Conservation (phyloP, 2,329 filamentous ascomycete species). For the Aureobasidium mangrovei region DNA sequence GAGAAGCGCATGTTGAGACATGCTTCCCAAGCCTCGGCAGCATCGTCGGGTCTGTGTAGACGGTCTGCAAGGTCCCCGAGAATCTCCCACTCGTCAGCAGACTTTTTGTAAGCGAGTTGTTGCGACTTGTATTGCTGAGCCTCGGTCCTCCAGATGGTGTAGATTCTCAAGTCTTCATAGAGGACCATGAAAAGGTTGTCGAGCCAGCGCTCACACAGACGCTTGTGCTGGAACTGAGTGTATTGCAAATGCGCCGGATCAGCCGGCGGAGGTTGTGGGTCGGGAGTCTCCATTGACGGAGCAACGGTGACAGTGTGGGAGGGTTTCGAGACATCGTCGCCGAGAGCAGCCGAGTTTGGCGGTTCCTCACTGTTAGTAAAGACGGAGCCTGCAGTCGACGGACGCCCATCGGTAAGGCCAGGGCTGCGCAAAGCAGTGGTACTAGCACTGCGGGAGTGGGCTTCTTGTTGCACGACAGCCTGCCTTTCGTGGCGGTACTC, state of each 20-base stretch:
- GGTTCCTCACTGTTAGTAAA: constrained; percentile 24
- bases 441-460: constrained; percentile 61
- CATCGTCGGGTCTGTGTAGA: constrained; percentile 84
- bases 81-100: constrained; percentile 96
- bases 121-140: constrained; percentile 93
- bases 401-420: constrained; percentile 24
- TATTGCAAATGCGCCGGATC: constrained; percentile 63
- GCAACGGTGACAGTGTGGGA: constrained; percentile 26
- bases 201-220: constrained; percentile 92
- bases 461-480: constrained; percentile 31
- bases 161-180: constrained; percentile 94
- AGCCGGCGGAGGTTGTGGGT: constrained; percentile 23
- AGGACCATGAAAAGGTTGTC: constrained; percentile 99
- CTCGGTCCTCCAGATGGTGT: constrained; percentile 98
- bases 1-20: constrained; percentile 85
- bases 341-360: constrained; percentile 23
- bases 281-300: constrained; percentile 24
- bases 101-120: constrained; percentile 92
- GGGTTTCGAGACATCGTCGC: constrained; percentile 29
- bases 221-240: constrained; percentile 92
- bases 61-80: constrained; percentile 86
- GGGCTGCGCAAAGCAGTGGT: constrained; percentile 68
- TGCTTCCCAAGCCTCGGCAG: constrained; percentile 82
- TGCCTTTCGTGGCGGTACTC: constrained; percentile 84
- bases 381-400: constrained; percentile 28